These are phyloP conservation scores for Penicillium riverlandense DNA, from an alignment of 495 filamentous ascomycete species.

Conservation along the genomic window DNA sequence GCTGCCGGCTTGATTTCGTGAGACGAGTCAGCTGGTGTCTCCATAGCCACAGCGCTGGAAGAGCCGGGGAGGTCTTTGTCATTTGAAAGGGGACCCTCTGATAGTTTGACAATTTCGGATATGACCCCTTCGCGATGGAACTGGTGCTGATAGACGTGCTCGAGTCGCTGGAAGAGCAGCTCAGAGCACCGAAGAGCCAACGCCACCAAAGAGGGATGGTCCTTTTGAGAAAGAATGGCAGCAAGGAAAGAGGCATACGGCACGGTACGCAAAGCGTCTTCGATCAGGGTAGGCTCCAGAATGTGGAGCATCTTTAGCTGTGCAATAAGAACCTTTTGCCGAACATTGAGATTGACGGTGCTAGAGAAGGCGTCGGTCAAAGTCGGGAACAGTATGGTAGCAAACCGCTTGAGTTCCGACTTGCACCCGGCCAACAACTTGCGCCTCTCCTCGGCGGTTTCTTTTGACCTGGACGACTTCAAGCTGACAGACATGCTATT, in stretches of 20 bases:
- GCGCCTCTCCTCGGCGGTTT: slow-evolving; percentile 69
- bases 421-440: slow-evolving; percentile 74
- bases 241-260: slow-evolving; percentile 97
- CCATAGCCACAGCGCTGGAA: slow-evolving; percentile 13
- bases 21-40: slow-evolving; percentile 11
- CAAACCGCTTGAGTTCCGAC: slow-evolving; percentile 81
- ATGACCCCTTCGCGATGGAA: slow-evolving; percentile 98
- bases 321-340: slow-evolving; percentile 92
- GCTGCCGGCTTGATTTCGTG: slow-evolving; percentile 1
- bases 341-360: slow-evolving; percentile 93
- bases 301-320: slow-evolving; percentile 99
- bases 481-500: slow-evolving; percentile 21
- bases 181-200: slow-evolving; percentile 84
- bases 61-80: slow-evolving; percentile 13
- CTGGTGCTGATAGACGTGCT: slow-evolving; percentile 86
- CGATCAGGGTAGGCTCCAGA: slow-evolving; percentile 71
- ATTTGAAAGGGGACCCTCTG: slow-evolving; percentile 43
- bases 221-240: slow-evolving; percentile 91
- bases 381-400: slow-evolving; percentile 90
- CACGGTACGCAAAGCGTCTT: slow-evolving; percentile 81
- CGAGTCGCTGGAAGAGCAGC: slow-evolving; percentile 73
- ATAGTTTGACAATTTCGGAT: slow-evolving; percentile 76
- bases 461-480: slow-evolving; percentile 42
- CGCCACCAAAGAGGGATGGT: slow-evolving; percentile 81
- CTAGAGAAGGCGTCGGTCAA: slow-evolving; percentile 96